Evolutionary conservation across 2,329 filamentous ascomycete genomes (phyloP).

Genomic region (Periconia sp.): DNA sequence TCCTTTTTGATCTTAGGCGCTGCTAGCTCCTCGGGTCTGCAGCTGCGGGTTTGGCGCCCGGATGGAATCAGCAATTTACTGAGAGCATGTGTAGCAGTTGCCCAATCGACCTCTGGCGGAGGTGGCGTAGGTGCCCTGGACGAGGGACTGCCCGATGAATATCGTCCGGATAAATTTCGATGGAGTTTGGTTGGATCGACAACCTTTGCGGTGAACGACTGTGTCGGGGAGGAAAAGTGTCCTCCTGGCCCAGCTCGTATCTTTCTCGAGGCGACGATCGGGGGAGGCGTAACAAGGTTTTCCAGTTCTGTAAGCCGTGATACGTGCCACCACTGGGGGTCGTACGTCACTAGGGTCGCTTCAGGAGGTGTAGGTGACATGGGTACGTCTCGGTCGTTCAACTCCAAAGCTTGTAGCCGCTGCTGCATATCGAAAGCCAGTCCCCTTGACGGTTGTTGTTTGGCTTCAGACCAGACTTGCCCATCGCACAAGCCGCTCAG

Average conservation of each 20-base stretch:
- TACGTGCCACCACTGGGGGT: slow-evolving; percentile 50
- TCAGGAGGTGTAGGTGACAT: slow-evolving; percentile 22
- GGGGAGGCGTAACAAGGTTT: slow-evolving; percentile 34
- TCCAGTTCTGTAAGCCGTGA: slow-evolving; percentile 35
- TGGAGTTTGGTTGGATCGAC: slow-evolving; percentile 67
- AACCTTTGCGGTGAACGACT: slow-evolving; percentile 81
- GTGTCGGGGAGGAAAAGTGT: slow-evolving; percentile 84
- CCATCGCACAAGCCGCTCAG: slow-evolving; percentile 75
- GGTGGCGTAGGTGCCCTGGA: slow-evolving; percentile 61
- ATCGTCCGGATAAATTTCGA: slow-evolving; percentile 60
- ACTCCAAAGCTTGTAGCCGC: slow-evolving; percentile 49
- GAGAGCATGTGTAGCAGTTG: slow-evolving; percentile 78
- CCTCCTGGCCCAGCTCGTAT: slow-evolving; percentile 60
- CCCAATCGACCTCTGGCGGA: slow-evolving; percentile 82
- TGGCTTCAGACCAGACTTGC: slow-evolving; percentile 36
- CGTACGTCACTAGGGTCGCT: slow-evolving; percentile 35
- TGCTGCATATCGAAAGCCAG: slow-evolving; percentile 62
- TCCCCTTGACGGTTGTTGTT: slow-evolving; percentile 43
- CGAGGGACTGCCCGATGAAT: slow-evolving; percentile 37
- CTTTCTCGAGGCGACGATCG: slow-evolving; percentile 58
- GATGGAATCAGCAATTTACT: slow-evolving; percentile 79
- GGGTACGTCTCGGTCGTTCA: slow-evolving; percentile 21
- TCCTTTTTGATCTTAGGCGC: slow-evolving; percentile 63
- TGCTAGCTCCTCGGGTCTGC: slow-evolving; percentile 72
- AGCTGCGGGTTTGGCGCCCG: slow-evolving; percentile 74